Evolutionary conservation across 106 monocot genomes (phyloP).

Genomic region (Alisma plantagoaquatica): DNA sequence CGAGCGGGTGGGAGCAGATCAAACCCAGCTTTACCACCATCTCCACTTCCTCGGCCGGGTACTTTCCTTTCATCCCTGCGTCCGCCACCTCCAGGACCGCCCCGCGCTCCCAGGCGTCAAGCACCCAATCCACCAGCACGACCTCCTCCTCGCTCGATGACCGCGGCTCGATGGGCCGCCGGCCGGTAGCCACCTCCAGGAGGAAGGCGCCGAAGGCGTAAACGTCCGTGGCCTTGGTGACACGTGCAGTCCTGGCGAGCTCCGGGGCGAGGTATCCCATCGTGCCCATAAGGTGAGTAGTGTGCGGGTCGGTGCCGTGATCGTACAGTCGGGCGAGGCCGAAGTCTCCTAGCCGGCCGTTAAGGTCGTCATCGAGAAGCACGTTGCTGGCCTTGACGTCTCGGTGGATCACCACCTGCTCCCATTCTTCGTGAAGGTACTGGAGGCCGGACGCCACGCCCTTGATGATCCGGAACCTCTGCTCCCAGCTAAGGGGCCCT

Average conservation of each 20-base stretch:
- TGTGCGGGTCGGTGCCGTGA: not conserved
- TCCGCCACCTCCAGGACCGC: not conserved
- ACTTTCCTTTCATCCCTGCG: not conserved
- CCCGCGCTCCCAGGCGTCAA: not conserved
- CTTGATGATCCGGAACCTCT: constrained; percentile 8
- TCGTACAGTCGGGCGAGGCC: constrained; percentile 6
- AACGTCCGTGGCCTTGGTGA: not conserved
- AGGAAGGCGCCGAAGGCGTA: constrained; percentile 7
- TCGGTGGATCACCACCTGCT: not conserved
- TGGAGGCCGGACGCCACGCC: constrained; percentile 8
- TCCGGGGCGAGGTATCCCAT: constrained; percentile 8
- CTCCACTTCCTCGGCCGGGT: too few species aligned
- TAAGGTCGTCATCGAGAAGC: too few species aligned
- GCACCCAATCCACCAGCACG: not conserved
- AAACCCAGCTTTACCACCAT: constrained; percentile 24
- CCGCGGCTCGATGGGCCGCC: constrained; percentile 1
- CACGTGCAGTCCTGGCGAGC: not conserved
- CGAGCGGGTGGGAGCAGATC: constrained; percentile 21
- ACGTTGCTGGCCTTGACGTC: not conserved
- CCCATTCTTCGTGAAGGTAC: constrained; percentile 2
- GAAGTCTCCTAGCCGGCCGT: constrained; percentile 7
- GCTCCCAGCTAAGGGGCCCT: constrained; percentile 2
- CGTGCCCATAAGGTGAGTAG: constrained; percentile 2
- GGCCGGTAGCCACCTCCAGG: not conserved
- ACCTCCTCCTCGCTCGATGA: not conserved